These are phyloP conservation scores for Fusarium pseudoanthophilum DNA, from an alignment of 2,329 filamentous ascomycete species.

Conservation along the genomic window DNA sequence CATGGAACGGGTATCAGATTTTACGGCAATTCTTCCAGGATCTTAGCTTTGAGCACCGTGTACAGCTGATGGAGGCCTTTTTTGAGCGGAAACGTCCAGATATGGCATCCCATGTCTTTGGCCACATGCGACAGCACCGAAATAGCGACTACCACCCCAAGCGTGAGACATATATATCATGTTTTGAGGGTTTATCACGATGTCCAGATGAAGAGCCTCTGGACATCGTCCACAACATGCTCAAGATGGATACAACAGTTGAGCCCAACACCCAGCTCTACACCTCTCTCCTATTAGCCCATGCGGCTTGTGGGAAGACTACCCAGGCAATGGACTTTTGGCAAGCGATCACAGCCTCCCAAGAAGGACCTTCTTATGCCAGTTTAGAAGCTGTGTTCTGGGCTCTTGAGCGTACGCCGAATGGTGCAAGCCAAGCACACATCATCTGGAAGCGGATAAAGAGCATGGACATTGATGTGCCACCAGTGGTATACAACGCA, in stretches of 20 bases:
- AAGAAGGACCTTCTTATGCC: conserved; percentile 86
- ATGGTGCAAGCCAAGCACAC: conserved; percentile 69
- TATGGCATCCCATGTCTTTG: conserved; percentile 87
- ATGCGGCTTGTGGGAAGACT: conserved; percentile 74
- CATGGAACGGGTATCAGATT: conserved; percentile 74
- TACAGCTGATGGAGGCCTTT: conserved; percentile 82
- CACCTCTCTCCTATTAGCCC: conserved; percentile 89
- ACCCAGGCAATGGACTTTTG: conserved; percentile 80
- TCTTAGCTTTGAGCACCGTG: conserved; percentile 72
- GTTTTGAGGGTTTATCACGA: conserved; percentile 79
- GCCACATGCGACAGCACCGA: conserved; percentile 88
- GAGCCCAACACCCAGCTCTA: conserved; percentile 79
- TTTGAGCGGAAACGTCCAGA: conserved; percentile 81
- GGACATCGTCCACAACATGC: conserved; percentile 86
- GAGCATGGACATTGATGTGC: conserved; percentile 81
- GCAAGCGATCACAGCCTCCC: conserved; percentile 81
- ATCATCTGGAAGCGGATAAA: conserved; percentile 77
- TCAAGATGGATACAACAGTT: conserved; percentile 89
- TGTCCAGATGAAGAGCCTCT: conserved; percentile 68
- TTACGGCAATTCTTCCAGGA: conserved; percentile 73
- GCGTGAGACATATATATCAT: conserved; percentile 78
- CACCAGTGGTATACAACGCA: conserved; percentile 76
- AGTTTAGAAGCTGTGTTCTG: conserved; percentile 85
- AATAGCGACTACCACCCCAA: conserved; percentile 72
- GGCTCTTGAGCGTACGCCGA: conserved; percentile 73